Conservation (phyloP, 192 early-diverging fungal genomes). For the Obelidium mucronatum region DNA sequence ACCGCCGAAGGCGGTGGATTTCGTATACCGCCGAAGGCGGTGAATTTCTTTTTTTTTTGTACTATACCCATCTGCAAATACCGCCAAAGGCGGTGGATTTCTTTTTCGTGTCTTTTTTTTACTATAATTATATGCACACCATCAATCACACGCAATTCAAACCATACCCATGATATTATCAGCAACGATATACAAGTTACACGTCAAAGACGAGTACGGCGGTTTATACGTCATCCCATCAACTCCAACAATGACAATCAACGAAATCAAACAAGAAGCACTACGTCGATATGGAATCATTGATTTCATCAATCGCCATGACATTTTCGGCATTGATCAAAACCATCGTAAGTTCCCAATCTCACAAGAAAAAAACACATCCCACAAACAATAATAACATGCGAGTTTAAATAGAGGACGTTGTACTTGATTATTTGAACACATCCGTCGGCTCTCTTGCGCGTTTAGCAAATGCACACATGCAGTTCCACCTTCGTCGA, state of each 20-base stretch:
- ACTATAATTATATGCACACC: too few relatives aligned
- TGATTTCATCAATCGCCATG: conserved; percentile 19
- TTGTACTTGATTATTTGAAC: conserved; percentile 12
- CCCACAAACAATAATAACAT: too few relatives aligned
- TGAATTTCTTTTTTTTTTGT: too few relatives aligned
- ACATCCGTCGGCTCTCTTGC: neutral
- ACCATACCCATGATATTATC: too few relatives aligned
- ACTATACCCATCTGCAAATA: too few relatives aligned
- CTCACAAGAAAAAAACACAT: too few relatives aligned
- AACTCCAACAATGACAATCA: neutral
- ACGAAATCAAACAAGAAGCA: conserved; percentile 29
- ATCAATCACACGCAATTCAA: too few relatives aligned
- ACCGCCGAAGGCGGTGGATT: too few relatives aligned
- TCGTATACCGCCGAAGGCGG: too few relatives aligned
- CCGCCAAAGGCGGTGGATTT: too few relatives aligned
- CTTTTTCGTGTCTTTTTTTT: too few relatives aligned
- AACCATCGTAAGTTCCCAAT: too few relatives aligned
- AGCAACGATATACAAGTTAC: neutral
- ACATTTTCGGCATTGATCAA: conserved; percentile 15
- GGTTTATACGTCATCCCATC: neutral
- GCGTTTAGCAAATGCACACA: neutral
- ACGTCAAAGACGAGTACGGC: conserved; percentile 14
- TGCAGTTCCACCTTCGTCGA: conserved; percentile 10
- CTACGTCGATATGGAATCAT: conserved; percentile 15
- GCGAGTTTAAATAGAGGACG: conserved; percentile 23